Conservation (phyloP, 2,329 filamentous ascomycete species). For the Ophiostoma novo-ulmi region DNA sequence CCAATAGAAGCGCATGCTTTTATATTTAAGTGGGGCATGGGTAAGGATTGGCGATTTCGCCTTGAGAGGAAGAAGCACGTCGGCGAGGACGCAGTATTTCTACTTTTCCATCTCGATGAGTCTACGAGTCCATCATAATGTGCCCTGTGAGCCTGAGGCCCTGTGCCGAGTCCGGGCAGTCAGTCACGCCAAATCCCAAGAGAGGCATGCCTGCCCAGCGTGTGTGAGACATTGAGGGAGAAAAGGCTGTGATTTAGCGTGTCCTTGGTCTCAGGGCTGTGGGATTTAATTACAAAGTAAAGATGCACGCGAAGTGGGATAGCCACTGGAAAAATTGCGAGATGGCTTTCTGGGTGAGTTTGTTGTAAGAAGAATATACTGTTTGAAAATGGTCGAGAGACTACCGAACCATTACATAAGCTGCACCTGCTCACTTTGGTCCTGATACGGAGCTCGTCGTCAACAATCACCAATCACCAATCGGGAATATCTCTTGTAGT, state of each 20-base stretch:
- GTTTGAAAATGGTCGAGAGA: no score
- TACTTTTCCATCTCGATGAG: background rate
- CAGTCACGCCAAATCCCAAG: background rate
- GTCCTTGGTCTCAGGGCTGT: slow-evolving; percentile 2
- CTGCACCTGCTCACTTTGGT: background rate
- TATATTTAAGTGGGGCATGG: background rate
- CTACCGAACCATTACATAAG: background rate
- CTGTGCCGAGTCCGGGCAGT: background rate
- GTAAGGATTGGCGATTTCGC: background rate
- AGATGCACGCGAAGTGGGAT: slow-evolving; percentile 4
- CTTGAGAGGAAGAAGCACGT: background rate
- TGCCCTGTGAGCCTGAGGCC: background rate
- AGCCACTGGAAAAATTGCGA: background rate
- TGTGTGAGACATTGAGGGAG: slow-evolving; percentile 8
- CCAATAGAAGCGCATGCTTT: background rate
- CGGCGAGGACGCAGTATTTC: background rate
- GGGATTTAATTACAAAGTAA: background rate
- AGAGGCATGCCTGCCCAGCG: background rate
- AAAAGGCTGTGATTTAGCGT: background rate
- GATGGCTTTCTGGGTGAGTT: background rate
- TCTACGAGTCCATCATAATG: background rate
- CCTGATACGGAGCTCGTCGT: background rate
- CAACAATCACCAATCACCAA: background rate
- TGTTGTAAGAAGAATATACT: no score
- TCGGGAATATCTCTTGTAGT: background rate